A percentile compares a stretch with the other conserved stretches of the same genome.
phyloP scores from a whole-genome alignment of 441 rosid genomes.

The Brassica hybrid region DNA sequence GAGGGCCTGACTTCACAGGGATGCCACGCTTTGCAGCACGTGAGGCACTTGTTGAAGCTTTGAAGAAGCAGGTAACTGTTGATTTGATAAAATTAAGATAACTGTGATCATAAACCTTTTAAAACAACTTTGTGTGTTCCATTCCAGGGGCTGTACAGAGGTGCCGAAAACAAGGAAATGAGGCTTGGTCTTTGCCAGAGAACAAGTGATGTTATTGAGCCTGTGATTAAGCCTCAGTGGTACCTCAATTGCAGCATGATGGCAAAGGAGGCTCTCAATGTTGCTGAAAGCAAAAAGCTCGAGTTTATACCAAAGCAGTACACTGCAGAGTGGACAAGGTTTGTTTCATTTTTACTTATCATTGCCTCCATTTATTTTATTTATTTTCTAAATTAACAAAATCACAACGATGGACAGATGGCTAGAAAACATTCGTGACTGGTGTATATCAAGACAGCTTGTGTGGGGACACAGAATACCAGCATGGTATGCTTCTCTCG shows the following conservation, averaged over 20 bases:
- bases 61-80: conserved; percentile 65
- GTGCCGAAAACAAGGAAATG: too few species aligned
- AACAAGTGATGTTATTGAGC: too few species aligned
- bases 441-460: conserved; percentile 97
- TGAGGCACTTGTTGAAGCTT: conserved; percentile 29
- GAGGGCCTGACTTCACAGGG: conserved; percentile 74
- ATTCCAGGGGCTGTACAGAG: too few species aligned
- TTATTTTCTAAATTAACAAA: too few species aligned
- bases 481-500: conserved; percentile 87
- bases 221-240: conserved; percentile 91
- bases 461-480: conserved; percentile 99
- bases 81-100: conserved; percentile 1
- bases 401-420: too few species aligned
- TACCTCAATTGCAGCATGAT: conserved; percentile 73
- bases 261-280: conserved; percentile 86
- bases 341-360: too few species aligned
- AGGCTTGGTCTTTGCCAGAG: too few species aligned
- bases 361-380: too few species aligned
- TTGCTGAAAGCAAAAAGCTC: conserved; percentile 71
- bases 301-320: conserved; percentile 90
- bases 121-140: too few species aligned
- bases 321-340: conserved; percentile 59
- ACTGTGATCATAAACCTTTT: too few species aligned
- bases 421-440: conserved; percentile 49
- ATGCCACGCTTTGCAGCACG: conserved; percentile 94